Percentiles rank a stretch among this genome's conserved stretches.
phyloP scores from a whole-genome alignment of 306 rosid genomes.

The Prunus mongolica region DNA sequence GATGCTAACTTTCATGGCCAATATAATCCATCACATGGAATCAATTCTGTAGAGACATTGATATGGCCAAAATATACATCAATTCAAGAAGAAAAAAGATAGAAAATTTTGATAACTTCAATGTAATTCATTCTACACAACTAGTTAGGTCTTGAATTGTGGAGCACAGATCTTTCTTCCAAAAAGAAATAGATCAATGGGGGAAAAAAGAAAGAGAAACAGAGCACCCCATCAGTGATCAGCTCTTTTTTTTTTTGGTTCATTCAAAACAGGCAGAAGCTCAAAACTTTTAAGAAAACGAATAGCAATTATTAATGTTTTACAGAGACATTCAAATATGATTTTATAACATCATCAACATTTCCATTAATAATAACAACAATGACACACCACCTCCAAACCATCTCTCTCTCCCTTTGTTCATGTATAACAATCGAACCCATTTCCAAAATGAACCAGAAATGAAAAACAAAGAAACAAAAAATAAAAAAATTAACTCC shows the following conservation, averaged over 20 bases:
- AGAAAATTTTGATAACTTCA: too few species aligned
- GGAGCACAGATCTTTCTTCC: conserved; percentile 1
- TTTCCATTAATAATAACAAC: conserved; percentile 20
- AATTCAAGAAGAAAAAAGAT: background rate
- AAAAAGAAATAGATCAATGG: background rate
- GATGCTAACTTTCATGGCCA: background rate
- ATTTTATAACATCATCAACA: conserved; percentile 16
- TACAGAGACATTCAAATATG: conserved; percentile 22
- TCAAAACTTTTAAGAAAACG: background rate
- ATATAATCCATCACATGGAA: background rate
- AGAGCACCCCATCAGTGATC: background rate
- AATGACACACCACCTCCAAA: conserved; percentile 18
- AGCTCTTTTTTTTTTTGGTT: background rate
- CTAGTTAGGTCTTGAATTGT: background rate
- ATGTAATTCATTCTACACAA: background rate
- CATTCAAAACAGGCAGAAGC: too few species aligned
- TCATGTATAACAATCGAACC: conserved; percentile 47
- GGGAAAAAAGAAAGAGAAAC: background rate
- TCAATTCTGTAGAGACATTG: background rate
- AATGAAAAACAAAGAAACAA: background rate
- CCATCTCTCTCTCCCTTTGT: conserved; percentile 6
- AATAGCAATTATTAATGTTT: conserved; percentile 12
- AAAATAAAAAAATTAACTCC: conserved; percentile 45
- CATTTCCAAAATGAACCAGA: background rate
- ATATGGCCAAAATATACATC: background rate